Conservation (phyloP, 208 protist species). For the Strigomonas culicis region DNA sequence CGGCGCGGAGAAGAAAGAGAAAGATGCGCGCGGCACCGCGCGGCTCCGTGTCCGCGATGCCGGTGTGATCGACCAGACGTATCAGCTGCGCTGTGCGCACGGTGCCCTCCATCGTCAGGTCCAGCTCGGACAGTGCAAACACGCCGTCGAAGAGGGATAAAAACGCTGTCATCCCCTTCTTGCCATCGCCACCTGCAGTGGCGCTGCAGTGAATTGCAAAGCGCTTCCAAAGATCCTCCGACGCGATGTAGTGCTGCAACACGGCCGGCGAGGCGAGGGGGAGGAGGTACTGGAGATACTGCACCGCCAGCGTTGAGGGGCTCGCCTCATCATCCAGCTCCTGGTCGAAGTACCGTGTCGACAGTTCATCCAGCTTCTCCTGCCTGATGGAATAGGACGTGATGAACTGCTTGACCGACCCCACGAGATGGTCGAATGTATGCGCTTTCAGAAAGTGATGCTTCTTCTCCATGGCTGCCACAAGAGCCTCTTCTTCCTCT, state of each 20-base stretch:
- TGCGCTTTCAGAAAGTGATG: conserved; percentile 40
- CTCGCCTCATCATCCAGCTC: conserved; percentile 25
- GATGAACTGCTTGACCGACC: conserved; percentile 29
- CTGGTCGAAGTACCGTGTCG: conserved; percentile 24
- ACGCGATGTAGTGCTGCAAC: conserved; percentile 37
- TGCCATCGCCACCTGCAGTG: conserved; percentile 7
- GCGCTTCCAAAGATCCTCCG: conserved; percentile 35
- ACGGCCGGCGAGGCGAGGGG: conserved; percentile 53
- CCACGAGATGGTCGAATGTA: conserved; percentile 36
- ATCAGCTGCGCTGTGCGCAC: conserved; percentile 79
- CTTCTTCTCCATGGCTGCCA: conserved; percentile 49
- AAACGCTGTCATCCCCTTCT: conserved; percentile 8
- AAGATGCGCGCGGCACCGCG: conserved; percentile 29
- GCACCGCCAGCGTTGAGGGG: conserved; percentile 28
- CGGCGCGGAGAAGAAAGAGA: conserved; percentile 44
- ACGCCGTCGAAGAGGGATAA: conserved; percentile 57
- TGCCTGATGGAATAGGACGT: conserved; percentile 35
- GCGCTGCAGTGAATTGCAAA: conserved; percentile 22
- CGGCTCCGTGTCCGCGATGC: conserved; percentile 17
- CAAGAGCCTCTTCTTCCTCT: conserved; percentile 20
- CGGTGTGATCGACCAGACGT: conserved; percentile 50
- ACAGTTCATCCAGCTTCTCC: conserved; percentile 40
- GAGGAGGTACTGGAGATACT: conserved; percentile 51
- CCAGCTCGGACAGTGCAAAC: conserved; percentile 45
- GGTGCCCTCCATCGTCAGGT: conserved; percentile 35